These are phyloP conservation scores for Colletotrichum tropicicola DNA, from an alignment of 2,329 filamentous ascomycete genomes.

Conservation along the genomic window DNA sequence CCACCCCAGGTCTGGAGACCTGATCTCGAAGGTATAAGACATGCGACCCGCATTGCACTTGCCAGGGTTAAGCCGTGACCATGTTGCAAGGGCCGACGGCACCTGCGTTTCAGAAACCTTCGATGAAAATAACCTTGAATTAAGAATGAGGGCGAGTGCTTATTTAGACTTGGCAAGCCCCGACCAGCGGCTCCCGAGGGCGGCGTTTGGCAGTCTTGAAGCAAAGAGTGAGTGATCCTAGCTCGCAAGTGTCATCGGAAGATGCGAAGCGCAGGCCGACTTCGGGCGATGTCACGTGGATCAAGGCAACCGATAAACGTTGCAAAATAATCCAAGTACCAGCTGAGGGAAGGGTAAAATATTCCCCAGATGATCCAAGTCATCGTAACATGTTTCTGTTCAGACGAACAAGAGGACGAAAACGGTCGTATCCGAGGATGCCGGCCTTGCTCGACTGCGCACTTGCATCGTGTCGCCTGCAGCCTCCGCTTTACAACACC, in stretches of 20 bases:
- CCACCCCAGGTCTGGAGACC: neutral
- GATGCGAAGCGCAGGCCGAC: neutral
- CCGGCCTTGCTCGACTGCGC: neutral
- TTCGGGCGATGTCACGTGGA: neutral
- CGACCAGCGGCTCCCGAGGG: neutral
- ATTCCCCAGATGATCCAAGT: no score
- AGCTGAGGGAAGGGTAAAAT: no score
- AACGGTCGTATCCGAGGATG: neutral
- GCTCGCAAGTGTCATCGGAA: neutral
- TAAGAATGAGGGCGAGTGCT: conserved; percentile 4
- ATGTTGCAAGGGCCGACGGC: neutral
- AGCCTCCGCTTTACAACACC: no score
- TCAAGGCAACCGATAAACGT: neutral
- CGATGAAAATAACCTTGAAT: conserved; percentile 19
- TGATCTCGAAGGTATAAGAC: neutral
- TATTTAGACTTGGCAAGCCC: conserved; percentile 13
- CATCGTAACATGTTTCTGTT: neutral
- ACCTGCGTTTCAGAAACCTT: conserved; percentile 13
- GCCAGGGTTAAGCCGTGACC: neutral
- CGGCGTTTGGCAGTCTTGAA: neutral
- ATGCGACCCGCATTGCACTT: neutral
- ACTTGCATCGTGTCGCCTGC: no score
- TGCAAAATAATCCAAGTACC: no score
- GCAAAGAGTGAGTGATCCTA: neutral
- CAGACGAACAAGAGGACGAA: neutral